Conservation (phyloP, 2,329 filamentous ascomycete species). For the Colletotrichum musicola region DNA sequence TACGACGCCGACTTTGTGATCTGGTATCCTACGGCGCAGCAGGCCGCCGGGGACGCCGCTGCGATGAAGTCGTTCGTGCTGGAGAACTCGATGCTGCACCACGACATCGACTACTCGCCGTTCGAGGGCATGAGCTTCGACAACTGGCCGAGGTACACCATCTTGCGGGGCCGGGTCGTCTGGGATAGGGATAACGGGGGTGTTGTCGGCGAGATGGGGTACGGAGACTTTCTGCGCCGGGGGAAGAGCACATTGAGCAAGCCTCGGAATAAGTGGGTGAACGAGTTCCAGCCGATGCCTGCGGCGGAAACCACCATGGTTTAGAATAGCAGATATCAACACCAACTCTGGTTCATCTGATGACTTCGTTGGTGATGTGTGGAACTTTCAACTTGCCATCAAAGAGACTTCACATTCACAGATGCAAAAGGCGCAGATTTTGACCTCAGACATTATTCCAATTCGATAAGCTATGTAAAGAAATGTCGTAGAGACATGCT, state of each 20-base stretch:
- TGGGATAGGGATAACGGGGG: conserved; percentile 69
- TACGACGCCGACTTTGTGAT: conserved; percentile 69
- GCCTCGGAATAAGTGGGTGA: conserved; percentile 41
- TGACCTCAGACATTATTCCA: conserved; percentile 15
- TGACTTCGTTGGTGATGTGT: too few relatives aligned
- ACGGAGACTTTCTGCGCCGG: conserved; percentile 62
- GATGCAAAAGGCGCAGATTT: background rate
- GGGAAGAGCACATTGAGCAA: conserved; percentile 43
- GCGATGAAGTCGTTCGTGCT: conserved; percentile 53
- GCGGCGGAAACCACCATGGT: background rate
- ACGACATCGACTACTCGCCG: conserved; percentile 73
- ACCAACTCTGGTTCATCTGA: too few relatives aligned
- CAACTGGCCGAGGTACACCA: conserved; percentile 73
- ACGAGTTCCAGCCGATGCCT: conserved; percentile 26
- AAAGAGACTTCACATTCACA: background rate
- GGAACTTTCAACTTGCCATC: too few relatives aligned
- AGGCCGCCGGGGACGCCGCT: background rate
- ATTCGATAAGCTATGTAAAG: conserved; percentile 22
- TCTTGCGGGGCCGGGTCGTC: conserved; percentile 69
- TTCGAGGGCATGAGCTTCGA: conserved; percentile 68
- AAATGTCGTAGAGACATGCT: conserved; percentile 5
- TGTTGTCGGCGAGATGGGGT: conserved; percentile 59
- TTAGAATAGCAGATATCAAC: too few relatives aligned
- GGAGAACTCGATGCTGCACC: conserved; percentile 68
- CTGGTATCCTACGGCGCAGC: conserved; percentile 61